Base-by-base conservation (phyloP, 1,284 basidiomycete genomes). In the Ustilago xerochloae region DNA sequence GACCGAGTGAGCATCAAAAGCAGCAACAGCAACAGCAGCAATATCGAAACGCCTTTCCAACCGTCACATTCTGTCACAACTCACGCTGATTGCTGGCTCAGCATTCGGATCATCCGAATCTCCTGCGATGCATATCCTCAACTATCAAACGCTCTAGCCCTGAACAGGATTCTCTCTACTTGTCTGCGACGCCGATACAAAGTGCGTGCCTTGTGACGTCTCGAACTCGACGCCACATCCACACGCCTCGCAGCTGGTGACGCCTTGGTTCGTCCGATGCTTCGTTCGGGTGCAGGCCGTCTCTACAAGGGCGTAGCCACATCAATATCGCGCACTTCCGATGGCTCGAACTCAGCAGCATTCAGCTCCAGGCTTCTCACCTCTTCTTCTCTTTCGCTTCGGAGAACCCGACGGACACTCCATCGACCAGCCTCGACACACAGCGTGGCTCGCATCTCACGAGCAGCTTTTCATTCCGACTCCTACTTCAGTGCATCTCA, bases 401-500 rank as follows among this genome's bases (percentile, higher is more conserved):
- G 46, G 36, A 50, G 13, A 5, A 22, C 6, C 28, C 59, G 38
- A 50, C 30, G n/a, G n/a, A 20, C 20, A 6, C n/a, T 22, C 7
- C 24, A 24, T 7, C 16, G n/a, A 16, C 29, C 18, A n/a, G 3
- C 8, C 35, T 28, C 49, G 28, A 24, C 32, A 12, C 32, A 15
- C 0, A 4, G 6, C 22, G 26, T 41, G 6, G 22, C 50, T 12
- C 29, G 15, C 16, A 13, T 50, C 20, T 41, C 29, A 8, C 33
- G 22, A 5, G 36, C 52, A 20, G 16, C 43, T 7, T 63, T 60
- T 6, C 47, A 55, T 30, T 60, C 61, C 7, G 35, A 60, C 7
- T 63, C 66, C 6, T 69, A 63, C 53, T 69, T 63, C 26, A 69
- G 53, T 49, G 43, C 66, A 13, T 39, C 61, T 4, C 64, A 45